Evolutionary conservation across 2,329 filamentous ascomycete species (phyloP), one percentile per base, ranked within the genome.

Genomic region (Apiospora arundinis): DNA sequence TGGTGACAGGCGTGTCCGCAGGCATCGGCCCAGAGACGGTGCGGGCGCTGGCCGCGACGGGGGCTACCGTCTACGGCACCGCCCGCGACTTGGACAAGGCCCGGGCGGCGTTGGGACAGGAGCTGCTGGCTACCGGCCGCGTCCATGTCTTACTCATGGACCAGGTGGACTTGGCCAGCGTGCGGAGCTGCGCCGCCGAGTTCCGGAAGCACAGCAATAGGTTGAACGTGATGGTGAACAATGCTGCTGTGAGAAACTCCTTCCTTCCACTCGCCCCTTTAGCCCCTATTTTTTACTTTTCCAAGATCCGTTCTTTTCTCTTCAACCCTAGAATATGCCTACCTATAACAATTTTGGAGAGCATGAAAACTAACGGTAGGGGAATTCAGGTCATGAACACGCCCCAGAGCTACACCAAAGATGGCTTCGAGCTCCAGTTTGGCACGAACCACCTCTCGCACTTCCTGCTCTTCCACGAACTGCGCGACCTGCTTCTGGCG

Each of bases 61-160:
- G 85, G 12, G 84, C 85, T 12, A 83, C 77, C 40, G 74, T 86
- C 66, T 86, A 81, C 75, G 76, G 82, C 12, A 84, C 84, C 2
- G 84, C 80, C 1, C 81, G 86, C 16, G 78, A 86, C 73, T 80
- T 82, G 23, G 74, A 81, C 40, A 78, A 78, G 72, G 82, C 76
- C 11, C 75, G 78, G 28, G 74, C 73, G 4, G 79, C 79, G 3
- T 75, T 82, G 67, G 74, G 74, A 2, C 73, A 75, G 48, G 73
- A 77, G 40, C 72, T 80, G 2, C 68, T 76, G 52, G 71, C 73
- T 11, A 72, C 69, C 23, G 74, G 72, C n/a, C 75, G 74, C 7
- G 79, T 84, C 42, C 75, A 81, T 18, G 77, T 86, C 4, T 73
- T 85, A 1, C 23, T 63, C 49, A 44, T 69, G 3, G 68, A 69